phyloP scores from a whole-genome alignment of 139 green algal species.

The Desmodesmus armatus region DNA sequence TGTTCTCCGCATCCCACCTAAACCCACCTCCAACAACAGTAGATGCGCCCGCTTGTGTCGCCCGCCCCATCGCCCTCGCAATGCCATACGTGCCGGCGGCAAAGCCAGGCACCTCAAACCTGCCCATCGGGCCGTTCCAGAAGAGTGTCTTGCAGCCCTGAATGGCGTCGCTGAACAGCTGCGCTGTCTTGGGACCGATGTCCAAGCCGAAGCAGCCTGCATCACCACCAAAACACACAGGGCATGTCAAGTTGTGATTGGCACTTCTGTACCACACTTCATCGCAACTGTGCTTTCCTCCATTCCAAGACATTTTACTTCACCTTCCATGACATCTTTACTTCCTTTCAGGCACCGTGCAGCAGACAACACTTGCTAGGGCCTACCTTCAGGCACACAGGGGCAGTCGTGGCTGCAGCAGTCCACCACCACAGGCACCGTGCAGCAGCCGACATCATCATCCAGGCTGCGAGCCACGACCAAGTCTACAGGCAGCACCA shows the following conservation, averaged over 20 bases:
- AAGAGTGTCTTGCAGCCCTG: slow-evolving; percentile 61
- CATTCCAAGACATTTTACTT: too few relatives aligned
- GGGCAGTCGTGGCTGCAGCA: slow-evolving; percentile 61
- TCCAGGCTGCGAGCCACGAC: slow-evolving; percentile 53
- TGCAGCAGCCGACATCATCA: slow-evolving; percentile 19
- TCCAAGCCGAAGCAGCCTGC: slow-evolving; percentile 59
- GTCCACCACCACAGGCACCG: slow-evolving; percentile 42
- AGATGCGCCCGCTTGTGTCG: slow-evolving; percentile 38
- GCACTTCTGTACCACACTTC: too few relatives aligned
- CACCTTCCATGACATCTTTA: too few relatives aligned
- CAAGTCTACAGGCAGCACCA: slow-evolving; percentile 68
- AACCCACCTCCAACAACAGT: slow-evolving; percentile 66
- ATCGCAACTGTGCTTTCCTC: not conserved
- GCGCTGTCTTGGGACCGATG: slow-evolving; percentile 55
- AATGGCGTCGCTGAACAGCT: slow-evolving; percentile 46
- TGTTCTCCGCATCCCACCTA: too few relatives aligned
- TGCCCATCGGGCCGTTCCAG: slow-evolving; percentile 74
- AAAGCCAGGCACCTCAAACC: slow-evolving; percentile 60
- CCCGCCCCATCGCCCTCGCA: slow-evolving; percentile 49
- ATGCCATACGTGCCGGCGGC: slow-evolving; percentile 50
- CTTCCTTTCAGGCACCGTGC: too few relatives aligned
- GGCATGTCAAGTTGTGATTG: too few relatives aligned
- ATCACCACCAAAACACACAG: too few relatives aligned
- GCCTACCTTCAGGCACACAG: slow-evolving; percentile 53
- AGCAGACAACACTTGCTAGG: not conserved